Conservation (phyloP, 2,329 filamentous ascomycete genomes). For the Sordariomycetes sp. region DNA sequence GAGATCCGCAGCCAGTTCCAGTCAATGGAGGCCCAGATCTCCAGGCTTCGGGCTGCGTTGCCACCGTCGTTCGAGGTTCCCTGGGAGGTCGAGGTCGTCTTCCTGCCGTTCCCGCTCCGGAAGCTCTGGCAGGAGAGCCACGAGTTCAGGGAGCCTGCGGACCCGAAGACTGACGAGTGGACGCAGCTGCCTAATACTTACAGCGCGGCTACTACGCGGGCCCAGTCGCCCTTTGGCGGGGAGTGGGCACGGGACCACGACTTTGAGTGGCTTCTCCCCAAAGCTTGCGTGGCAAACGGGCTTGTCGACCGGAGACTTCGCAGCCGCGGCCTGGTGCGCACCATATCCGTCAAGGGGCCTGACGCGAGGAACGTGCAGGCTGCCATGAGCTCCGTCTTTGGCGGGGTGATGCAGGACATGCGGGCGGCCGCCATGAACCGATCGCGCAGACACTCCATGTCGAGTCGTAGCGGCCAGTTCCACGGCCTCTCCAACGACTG, state of each 20-base stretch:
- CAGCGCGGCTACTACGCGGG: slow-evolving; percentile 30
- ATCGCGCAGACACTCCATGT: neutral
- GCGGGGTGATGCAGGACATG: slow-evolving; percentile 37
- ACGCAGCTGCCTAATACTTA: slow-evolving; percentile 40
- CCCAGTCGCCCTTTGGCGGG: slow-evolving; percentile 33
- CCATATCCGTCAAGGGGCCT: slow-evolving; percentile 47
- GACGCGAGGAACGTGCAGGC: slow-evolving; percentile 59
- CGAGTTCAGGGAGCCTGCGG: slow-evolving; percentile 30
- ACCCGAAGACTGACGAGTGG: slow-evolving; percentile 36
- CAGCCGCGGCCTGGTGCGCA: slow-evolving; percentile 62
- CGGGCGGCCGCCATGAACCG: neutral
- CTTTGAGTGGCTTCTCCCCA: slow-evolving; percentile 55
- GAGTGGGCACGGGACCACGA: slow-evolving; percentile 37
- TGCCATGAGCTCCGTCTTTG: slow-evolving; percentile 53
- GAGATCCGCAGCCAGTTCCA: slow-evolving; percentile 41
- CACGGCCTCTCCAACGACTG: slow-evolving; percentile 57
- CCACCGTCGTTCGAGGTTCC: slow-evolving; percentile 49
- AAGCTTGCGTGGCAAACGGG: slow-evolving; percentile 54
- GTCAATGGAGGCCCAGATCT: slow-evolving; percentile 36
- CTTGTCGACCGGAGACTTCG: slow-evolving; percentile 59
- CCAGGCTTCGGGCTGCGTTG: slow-evolving; percentile 46
- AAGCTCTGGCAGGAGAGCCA: slow-evolving; percentile 40
- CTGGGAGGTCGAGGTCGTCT: slow-evolving; percentile 68
- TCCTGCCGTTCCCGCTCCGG: slow-evolving; percentile 57
- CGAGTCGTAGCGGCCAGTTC: slow-evolving; percentile 18